Base-by-base conservation (phyloP, 495 filamentous ascomycete genomes). In the Tetracladium setigerum region DNA sequence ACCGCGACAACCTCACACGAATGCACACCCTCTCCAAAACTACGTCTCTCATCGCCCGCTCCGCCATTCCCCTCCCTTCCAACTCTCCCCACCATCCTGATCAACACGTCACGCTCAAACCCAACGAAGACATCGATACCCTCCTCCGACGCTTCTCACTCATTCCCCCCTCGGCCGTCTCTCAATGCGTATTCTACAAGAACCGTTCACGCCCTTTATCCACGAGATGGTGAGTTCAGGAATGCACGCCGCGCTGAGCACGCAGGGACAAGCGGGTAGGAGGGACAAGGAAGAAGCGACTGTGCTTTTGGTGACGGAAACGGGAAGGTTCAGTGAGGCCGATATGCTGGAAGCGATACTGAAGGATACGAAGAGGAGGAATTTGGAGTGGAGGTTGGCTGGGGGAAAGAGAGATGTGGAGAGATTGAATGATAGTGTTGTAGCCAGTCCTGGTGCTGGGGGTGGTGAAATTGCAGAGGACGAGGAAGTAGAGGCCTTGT, bases 81-180 rank as follows among this genome's bases (percentile, higher is more conserved):
- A 40, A 43, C 47, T 27, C 22, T 7, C 22, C 22, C 22, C 22
- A 27, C 22, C 22, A 27, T 7, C 22, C 22, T 7, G 3, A 1
- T 3, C 22, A 27, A 27, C 22, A 27, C 22, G 7, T 27, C 3
- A 50, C 57, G 18, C 35, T 62, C 19, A 56, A 67, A 38, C 47
- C 66, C 11, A 74, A 71, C 40, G 66, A 73, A 50, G 72, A 79
- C 52, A 53, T 72, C 2, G 57, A 70, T 15, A 47, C 52, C 5
- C 44, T 67, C 0, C 50, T 78, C 1, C 53, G 63, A 24, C 55
- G 62, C n/a, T 83, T 77, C 59, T 68, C 77, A 11, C 64, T 83
- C 5, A 61, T 69, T 2, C 73, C 78, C 14, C 62, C 60, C 30
- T 67, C 11, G 47, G 41, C 13, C 45, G 55, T 2, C 45, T 61